These are phyloP conservation scores for Corynascus novoguineensis DNA, from an alignment of 495 filamentous ascomycete genomes.

Conservation along the genomic window DNA sequence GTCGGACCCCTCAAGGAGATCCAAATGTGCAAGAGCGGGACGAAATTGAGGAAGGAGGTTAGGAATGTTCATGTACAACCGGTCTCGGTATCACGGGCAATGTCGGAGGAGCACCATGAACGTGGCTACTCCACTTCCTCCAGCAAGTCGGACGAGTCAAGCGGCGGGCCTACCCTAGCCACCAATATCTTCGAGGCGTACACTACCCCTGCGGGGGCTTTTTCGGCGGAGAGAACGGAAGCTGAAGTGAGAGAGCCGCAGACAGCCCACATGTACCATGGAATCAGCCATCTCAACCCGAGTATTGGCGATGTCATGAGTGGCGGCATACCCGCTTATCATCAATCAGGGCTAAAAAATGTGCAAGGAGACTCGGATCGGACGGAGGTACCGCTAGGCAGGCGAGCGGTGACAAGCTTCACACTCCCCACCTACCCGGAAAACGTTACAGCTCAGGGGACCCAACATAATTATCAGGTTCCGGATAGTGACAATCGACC, in stretches of 20 bases:
- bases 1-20: not conserved
- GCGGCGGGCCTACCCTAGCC: too few relatives aligned
- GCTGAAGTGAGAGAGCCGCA: not conserved
- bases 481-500: too few relatives aligned
- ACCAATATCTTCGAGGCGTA: not conserved
- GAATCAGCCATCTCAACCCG: not conserved
- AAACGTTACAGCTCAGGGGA: too few relatives aligned
- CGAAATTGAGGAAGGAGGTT: not conserved
- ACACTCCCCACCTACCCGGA: not conserved
- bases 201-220: not conserved
- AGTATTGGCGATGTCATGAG: not conserved
- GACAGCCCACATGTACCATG: not conserved
- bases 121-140: not conserved
- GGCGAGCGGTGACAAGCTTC: not conserved
- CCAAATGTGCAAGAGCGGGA: not conserved
- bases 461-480: too few relatives aligned
- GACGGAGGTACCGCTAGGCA: not conserved
- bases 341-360: too few relatives aligned
- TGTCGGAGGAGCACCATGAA: not conserved
- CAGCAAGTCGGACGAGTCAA: not conserved
- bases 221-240: not conserved
- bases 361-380: not conserved
- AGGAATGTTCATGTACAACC: not conserved
- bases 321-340: too few relatives aligned
- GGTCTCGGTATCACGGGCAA: not conserved